These are phyloP conservation scores for Lepidium campestre DNA, from an alignment of 441 rosid species.

Conservation along the genomic window DNA sequence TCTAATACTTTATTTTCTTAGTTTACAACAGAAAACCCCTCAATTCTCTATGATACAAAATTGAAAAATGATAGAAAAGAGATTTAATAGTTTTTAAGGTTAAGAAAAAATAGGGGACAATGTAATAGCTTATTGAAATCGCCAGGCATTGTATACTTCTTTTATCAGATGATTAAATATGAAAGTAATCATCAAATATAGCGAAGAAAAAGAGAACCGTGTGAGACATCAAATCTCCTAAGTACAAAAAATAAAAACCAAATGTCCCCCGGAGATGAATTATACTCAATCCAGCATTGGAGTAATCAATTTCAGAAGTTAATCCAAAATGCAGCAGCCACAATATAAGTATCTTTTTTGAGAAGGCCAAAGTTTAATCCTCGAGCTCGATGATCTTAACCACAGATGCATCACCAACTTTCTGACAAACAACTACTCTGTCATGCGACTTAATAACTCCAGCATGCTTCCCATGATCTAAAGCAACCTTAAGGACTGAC, in stretches of 20 bases:
- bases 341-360: neutral
- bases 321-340: conserved; percentile 16
- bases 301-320: neutral
- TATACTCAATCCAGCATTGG: conserved; percentile 8
- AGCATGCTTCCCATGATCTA: conserved; percentile 78
- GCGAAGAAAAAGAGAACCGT: neutral
- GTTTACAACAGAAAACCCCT: too few relatives aligned
- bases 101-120: neutral
- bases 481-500: conserved; percentile 89
- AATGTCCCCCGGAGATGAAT: conserved; percentile 10
- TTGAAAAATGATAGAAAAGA: too few relatives aligned
- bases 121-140: conserved; percentile 10
- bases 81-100: too few relatives aligned
- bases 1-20: too few relatives aligned
- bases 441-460: conserved; percentile 88
- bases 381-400: conserved; percentile 98
- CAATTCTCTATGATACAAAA: too few relatives aligned
- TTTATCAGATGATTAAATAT: neutral
- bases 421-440: conserved; percentile 93
- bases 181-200: neutral
- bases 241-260: conserved; percentile 12
- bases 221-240: conserved; percentile 19
- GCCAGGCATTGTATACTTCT: conserved; percentile 10
- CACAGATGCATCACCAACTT: conserved; percentile 92
- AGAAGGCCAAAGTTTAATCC: conserved; percentile 28